Conservation (phyloP, 208 protist genomes). For the Chromosphaera perkinsii region DNA sequence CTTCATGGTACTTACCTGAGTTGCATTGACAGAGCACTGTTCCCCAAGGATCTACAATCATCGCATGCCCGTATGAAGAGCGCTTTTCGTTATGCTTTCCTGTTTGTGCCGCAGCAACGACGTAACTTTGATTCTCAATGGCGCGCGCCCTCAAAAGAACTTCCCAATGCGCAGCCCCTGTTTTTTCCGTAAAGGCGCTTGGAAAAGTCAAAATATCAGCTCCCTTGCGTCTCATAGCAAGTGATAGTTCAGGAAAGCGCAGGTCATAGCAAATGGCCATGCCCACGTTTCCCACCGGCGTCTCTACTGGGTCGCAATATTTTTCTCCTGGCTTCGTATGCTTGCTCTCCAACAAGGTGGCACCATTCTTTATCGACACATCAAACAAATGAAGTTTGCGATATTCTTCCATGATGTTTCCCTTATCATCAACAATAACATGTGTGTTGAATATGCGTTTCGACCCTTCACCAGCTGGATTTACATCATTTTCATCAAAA, state of each 20-base stretch:
- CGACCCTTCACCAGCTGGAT: background rate
- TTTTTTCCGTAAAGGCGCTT: conserved; percentile 45
- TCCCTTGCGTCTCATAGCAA: conserved; percentile 7
- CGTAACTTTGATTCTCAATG: conserved; percentile 56
- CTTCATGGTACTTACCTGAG: conserved; percentile 51
- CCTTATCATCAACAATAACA: conserved; percentile 35
- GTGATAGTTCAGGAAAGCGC: conserved; percentile 51
- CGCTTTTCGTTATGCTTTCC: conserved; percentile 43
- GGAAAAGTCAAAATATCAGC: conserved; percentile 43
- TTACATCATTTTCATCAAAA: background rate
- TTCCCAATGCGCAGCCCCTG: conserved; percentile 47
- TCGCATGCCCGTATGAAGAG: conserved; percentile 44
- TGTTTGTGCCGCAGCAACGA: conserved; percentile 50
- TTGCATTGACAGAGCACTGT: conserved; percentile 26
- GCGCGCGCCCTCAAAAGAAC: conserved; percentile 46
- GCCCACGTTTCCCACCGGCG: conserved; percentile 22
- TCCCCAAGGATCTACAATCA: conserved; percentile 53
- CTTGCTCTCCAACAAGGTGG: conserved; percentile 15
- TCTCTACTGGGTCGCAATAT: background rate
- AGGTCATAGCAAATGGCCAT: conserved; percentile 56
- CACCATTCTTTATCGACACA: conserved; percentile 27
- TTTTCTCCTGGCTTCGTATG: background rate
- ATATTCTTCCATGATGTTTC: conserved; percentile 29
- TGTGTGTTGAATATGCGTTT: conserved; percentile 39
- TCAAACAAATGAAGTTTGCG: conserved; percentile 55